Evolutionary conservation across 1,284 basidiomycete species (phyloP).

Genomic region (Exobasidium cylindrosporum): DNA sequence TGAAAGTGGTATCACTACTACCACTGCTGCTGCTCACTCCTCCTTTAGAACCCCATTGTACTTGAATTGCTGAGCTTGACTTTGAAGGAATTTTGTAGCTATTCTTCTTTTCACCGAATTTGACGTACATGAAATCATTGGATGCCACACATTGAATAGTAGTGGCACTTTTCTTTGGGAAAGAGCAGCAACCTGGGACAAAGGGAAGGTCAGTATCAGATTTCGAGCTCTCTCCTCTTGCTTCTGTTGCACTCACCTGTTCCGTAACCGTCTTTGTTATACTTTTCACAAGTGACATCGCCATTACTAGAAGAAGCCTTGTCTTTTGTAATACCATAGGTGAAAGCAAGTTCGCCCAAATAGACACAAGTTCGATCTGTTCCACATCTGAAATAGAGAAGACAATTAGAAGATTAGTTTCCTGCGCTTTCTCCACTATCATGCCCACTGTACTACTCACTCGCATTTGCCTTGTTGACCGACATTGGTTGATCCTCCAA

Average conservation of each 20-base stretch:
- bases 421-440: too few species aligned
- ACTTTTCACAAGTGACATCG: background rate
- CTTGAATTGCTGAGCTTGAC: background rate
- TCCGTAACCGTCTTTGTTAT: background rate
- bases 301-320: background rate
- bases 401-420: too few species aligned
- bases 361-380: background rate
- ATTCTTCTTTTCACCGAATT: background rate
- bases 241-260: too few species aligned
- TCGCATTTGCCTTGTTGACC: too few species aligned
- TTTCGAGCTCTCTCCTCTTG: too few species aligned
- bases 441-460: too few species aligned
- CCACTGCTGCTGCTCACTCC: background rate
- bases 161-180: background rate
- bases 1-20: background rate
- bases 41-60: background rate
- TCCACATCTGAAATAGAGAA: background rate
- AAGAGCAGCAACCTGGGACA: conserved; percentile 1
- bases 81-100: background rate
- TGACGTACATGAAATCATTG: background rate
- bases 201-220: too few species aligned
- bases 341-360: background rate
- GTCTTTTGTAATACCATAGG: background rate
- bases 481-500: too few species aligned
- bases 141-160: background rate